phyloP scores from a whole-genome alignment of 208 protist species.

The Trypanosomatidae sp. region DNA sequence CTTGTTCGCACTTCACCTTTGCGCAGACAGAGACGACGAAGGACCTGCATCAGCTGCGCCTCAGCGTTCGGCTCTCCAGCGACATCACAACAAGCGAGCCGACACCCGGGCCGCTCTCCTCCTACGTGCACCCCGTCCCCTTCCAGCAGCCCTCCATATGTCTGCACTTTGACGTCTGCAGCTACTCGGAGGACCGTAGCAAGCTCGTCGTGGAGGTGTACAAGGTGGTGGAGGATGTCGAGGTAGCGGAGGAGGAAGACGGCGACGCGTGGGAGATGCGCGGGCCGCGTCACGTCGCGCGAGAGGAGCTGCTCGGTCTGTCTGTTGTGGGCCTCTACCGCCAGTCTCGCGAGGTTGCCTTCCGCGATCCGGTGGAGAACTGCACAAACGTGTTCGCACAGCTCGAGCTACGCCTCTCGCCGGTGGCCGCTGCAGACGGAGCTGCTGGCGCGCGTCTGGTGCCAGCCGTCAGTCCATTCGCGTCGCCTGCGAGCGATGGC shows the following conservation, averaged over 20 bases:
- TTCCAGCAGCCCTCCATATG: constrained; percentile 60
- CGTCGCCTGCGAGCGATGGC: too few species aligned
- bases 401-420: constrained; percentile 27
- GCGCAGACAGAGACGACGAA: constrained; percentile 46
- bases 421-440: too few species aligned
- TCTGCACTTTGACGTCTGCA: constrained; percentile 64
- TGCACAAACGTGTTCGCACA: constrained; percentile 40
- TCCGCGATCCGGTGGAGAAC: constrained; percentile 64
- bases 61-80: constrained; percentile 66
- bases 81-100: constrained; percentile 81
- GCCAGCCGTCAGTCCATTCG: too few species aligned
- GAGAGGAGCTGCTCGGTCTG: constrained; percentile 74
- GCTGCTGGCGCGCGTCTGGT: too few species aligned
- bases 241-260: constrained; percentile 22
- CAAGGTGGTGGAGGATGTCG: constrained; percentile 43
- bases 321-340: constrained; percentile 74
- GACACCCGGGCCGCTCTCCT: constrained; percentile 67
- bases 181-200: constrained; percentile 67
- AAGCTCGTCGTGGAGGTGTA: constrained; percentile 76
- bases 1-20: constrained; percentile 71
- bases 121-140: constrained; percentile 79
- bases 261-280: constrained; percentile 8
- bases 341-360: constrained; percentile 63
- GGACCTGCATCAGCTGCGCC: constrained; percentile 68
- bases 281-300: constrained; percentile 51